phyloP scores from a whole-genome alignment of 2,329 filamentous ascomycete genomes.

The Pestalotiopsis sp. region DNA sequence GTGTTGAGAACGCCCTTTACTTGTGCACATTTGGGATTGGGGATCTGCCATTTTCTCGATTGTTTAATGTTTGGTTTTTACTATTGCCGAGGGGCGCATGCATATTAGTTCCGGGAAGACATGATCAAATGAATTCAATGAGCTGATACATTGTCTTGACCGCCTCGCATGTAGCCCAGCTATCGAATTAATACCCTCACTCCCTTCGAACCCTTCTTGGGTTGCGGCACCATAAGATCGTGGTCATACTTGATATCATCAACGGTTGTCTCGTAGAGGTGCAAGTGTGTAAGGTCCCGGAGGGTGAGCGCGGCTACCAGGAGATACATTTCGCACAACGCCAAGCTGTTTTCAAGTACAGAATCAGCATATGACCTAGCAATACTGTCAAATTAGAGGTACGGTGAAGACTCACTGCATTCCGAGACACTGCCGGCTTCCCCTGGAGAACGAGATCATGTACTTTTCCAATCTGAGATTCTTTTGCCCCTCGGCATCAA shows the following conservation, averaged over 20 bases:
- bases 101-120: no score
- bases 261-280: slow-evolving; percentile 20
- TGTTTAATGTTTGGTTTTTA: no score
- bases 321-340: slow-evolving; percentile 25
- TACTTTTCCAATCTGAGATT: slow-evolving; percentile 16
- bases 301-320: slow-evolving; percentile 21
- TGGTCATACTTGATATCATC: slow-evolving; percentile 29
- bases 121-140: no score
- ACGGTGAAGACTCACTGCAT: slow-evolving; percentile 23
- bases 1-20: no score
- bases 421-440: slow-evolving; percentile 23
- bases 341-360: slow-evolving; percentile 17
- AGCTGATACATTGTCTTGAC: no score
- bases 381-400: no score
- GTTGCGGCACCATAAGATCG: slow-evolving; percentile 24
- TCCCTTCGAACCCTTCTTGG: slow-evolving; percentile 12
- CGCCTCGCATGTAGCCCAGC: no score
- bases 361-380: no score
- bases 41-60: no score
- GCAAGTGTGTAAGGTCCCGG: slow-evolving; percentile 25
- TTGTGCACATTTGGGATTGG: no score
- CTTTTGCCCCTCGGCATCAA: slow-evolving; percentile 14
- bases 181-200: slow-evolving; percentile 13
- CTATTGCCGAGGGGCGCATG: no score
- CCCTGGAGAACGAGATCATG: slow-evolving; percentile 21